Base-by-base conservation (phyloP, 2,329 filamentous ascomycete genomes). In the Lachnellula hyalina region DNA sequence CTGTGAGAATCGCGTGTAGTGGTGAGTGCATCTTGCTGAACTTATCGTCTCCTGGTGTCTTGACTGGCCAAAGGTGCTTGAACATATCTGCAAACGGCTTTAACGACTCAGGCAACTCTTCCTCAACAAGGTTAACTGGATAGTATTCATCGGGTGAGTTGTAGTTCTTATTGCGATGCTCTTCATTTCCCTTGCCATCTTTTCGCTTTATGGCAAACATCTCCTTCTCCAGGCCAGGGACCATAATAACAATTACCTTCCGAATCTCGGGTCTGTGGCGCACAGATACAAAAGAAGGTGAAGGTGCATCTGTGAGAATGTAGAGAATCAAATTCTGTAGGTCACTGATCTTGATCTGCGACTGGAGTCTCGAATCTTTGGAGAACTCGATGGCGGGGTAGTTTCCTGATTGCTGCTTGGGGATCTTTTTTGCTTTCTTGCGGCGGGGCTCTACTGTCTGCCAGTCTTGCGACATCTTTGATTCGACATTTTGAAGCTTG, bases 171-270 rank as follows among this genome's bases (percentile, higher is more conserved):
- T 61, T 40, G 51, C 12, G 47, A 42, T 55, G 52, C 28, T 47
- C 48, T 34, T 49, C 28, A 8, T 50, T 38, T 17, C 21, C 44
- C 9, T 57, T 54, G n/a, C 54, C 40, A 8, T 47, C 51, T 8
- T 52, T 53, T 15, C 54, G 52, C 21, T 56, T 77, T 75, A 64
- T 77, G 69, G 87, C 83, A 73, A 97, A 96, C 88, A 97, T 94
- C 59, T 84, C 87, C 65, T 90, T 82, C 68, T 97, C 93, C 23
- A 99, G 74, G 0, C 94, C 94, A 11, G 94, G 94, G 11, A 96
- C 85, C 88, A 96, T 93, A 61, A 99, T 75, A 41, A 89, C 82
- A 32, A 97, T 92, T 32, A 95, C 87, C 73, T 94, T 95, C 60
- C 83, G 76, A 63, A 88, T 84, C 55, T 84, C 77, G 5, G 81